Percentiles rank a stretch among this genome's conserved stretches.
phyloP scores from a whole-genome alignment of 805 yeast species.

The Suhomyces canberraensis region DNA sequence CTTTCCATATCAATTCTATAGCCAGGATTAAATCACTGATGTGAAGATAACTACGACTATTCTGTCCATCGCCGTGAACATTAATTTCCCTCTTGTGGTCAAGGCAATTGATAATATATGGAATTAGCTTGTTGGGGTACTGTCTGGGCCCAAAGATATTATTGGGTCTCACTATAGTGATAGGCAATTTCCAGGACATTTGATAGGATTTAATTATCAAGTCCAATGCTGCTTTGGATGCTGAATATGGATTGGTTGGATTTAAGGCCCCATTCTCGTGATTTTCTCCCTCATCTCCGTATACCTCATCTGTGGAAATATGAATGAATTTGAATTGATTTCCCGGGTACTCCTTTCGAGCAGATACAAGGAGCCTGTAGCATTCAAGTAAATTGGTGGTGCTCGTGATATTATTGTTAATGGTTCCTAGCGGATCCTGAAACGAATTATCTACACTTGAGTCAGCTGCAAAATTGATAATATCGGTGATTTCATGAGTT shows the following conservation, averaged over 20 bases:
- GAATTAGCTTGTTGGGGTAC: conserved; percentile 53
- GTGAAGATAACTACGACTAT: conserved; percentile 44
- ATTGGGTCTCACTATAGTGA: conserved; percentile 44
- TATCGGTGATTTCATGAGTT: conserved; percentile 22
- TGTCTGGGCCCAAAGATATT: conserved; percentile 55
- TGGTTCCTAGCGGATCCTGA: conserved; percentile 39
- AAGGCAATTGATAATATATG: conserved; percentile 20
- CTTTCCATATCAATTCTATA: conserved; percentile 26
- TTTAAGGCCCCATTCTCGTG: conserved; percentile 36
- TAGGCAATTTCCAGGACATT: conserved; percentile 41
- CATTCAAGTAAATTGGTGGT: conserved; percentile 48
- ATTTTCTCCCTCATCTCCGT: conserved; percentile 35
- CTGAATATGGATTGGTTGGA: conserved; percentile 58
- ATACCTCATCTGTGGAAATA: conserved; percentile 59
- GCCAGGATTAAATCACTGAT: conserved; percentile 41
- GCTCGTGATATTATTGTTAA: conserved; percentile 44
- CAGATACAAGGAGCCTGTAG: conserved; percentile 15
- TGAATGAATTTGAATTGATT: conserved; percentile 30
- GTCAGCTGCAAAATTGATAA: conserved; percentile 56
- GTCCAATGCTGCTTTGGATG: conserved; percentile 54
- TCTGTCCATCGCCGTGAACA: conserved; percentile 48
- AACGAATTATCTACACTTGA: conserved; percentile 54
- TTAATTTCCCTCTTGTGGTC: conserved; percentile 21
- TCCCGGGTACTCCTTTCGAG: not conserved
- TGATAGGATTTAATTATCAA: conserved; percentile 45